These are phyloP conservation scores for Gomphus bonarii DNA, from an alignment of 1,284 basidiomycete species.

Conservation along the genomic window DNA sequence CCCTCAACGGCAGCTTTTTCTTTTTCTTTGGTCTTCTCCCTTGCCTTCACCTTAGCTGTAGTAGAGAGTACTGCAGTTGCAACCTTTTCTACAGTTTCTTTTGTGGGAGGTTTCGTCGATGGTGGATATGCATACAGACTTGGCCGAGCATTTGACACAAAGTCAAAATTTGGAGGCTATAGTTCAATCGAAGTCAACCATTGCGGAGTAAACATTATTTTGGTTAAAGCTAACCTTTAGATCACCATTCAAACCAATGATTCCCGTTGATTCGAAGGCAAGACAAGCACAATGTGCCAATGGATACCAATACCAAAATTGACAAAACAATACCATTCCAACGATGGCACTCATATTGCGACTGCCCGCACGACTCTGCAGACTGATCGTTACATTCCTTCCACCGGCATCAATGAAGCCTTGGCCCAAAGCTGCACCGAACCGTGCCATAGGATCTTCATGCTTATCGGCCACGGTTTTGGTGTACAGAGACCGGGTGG, in stretches of 20 bases:
- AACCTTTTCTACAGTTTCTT: conserved; percentile 83
- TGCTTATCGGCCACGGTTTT: conserved; percentile 92
- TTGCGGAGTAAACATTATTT: conserved; percentile 1
- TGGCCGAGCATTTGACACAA: conserved; percentile 78
- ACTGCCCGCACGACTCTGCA: conserved; percentile 86
- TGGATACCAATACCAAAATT: conserved; percentile 99
- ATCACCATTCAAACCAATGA: conserved; percentile 82
- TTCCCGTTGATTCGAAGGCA: conserved; percentile 87
- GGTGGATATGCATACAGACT: conserved; percentile 87
- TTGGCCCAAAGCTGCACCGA: conserved; percentile 89
- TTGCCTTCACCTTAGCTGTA: conserved; percentile 86
- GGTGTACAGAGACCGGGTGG: conserved; percentile 72
- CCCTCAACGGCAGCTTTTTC: conserved; percentile 71
- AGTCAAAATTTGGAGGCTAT: conserved; percentile 84
- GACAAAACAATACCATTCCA: conserved; percentile 91
- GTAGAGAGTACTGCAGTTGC: conserved; percentile 91
- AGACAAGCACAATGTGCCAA: conserved; percentile 88
- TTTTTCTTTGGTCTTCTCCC: conserved; percentile 67
- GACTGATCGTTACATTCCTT: conserved; percentile 85
- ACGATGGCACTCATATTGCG: conserved; percentile 88
- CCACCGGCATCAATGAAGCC: conserved; percentile 96
- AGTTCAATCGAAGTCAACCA: conserved; percentile 1
- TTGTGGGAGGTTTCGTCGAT: conserved; percentile 77
- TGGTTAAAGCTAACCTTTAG: conserved; percentile 49
- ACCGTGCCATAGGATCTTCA: conserved; percentile 95